Evolutionary conservation across 441 rosid species (phyloP).

Genomic region (Geranium incanum): DNA sequence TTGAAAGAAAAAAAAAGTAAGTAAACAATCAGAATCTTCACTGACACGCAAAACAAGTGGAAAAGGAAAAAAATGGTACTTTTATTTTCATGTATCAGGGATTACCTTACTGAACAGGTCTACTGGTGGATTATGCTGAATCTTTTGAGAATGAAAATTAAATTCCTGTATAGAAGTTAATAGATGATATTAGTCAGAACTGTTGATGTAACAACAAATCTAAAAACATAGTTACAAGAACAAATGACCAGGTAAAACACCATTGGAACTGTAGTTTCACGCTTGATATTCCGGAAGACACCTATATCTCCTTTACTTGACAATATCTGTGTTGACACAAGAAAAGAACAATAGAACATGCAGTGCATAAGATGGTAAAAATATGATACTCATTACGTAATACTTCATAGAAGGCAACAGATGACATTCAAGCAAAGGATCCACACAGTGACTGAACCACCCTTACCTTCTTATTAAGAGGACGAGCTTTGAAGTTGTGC

Average conservation of each 20-base stretch:
- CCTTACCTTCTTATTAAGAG: conserved; percentile 68
- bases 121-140: conserved; percentile 50
- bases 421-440: conserved; percentile 17
- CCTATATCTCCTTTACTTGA: conserved; percentile 85
- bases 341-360: conserved; percentile 11
- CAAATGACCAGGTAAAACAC: conserved; percentile 31
- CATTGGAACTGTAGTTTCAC: conserved; percentile 71
- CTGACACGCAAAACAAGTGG: background rate
- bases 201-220: conserved; percentile 13
- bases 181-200: conserved; percentile 15
- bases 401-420: background rate
- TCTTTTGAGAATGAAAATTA: conserved; percentile 55
- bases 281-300: conserved; percentile 60
- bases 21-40: conserved; percentile 9
- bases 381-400: background rate
- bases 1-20: background rate
- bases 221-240: background rate
- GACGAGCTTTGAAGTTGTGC: conserved; percentile 60
- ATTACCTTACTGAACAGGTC: conserved; percentile 87
- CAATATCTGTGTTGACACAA: conserved; percentile 47
- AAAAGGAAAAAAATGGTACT: background rate
- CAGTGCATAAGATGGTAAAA: conserved; percentile 10
- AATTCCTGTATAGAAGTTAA: conserved; percentile 49
- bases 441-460: conserved; percentile 8
- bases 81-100: conserved; percentile 4